Conservation (phyloP, 202 grass and related monocot species). For the Elaeis oleifera region DNA sequence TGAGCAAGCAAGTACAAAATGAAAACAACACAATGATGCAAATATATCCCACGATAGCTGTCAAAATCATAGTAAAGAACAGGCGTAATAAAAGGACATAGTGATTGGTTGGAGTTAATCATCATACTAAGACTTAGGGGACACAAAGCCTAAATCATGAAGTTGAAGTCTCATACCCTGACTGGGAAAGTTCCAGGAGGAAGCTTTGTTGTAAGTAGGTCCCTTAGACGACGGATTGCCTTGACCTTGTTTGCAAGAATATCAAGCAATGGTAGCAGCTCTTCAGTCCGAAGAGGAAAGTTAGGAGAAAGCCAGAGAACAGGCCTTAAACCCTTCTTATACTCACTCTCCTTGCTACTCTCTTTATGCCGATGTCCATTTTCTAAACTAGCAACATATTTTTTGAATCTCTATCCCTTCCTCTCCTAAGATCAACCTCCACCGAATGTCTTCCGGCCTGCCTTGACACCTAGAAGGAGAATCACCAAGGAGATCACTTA, state of each 20-base stretch:
- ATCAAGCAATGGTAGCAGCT: conserved; percentile 87
- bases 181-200: conserved; percentile 87
- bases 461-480: conserved; percentile 53
- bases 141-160: too few relatives aligned
- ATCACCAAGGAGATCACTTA: conserved; percentile 52
- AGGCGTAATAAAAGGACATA: too few relatives aligned
- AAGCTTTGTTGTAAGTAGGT: conserved; percentile 86
- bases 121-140: too few relatives aligned
- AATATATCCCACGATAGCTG: too few relatives aligned
- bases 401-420: conserved; percentile 51
- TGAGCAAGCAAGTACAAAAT: too few relatives aligned
- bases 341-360: conserved; percentile 80
- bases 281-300: conserved; percentile 87
- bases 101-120: too few relatives aligned
- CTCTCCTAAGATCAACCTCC: conserved; percentile 37
- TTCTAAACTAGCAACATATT: conserved; percentile 34
- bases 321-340: conserved; percentile 95
- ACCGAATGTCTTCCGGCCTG: conserved; percentile 67
- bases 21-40: too few relatives aligned
- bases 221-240: conserved; percentile 88
- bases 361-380: conserved; percentile 58
- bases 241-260: conserved; percentile 99
- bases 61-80: too few relatives aligned
- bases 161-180: conserved; percentile 48
- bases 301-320: conserved; percentile 89